A percentile compares a stretch with the other conserved stretches of the same genome.
These are phyloP conservation scores for Trichosphaerium sp. DNA, from an alignment of 78 protist genomes.

Conservation along the genomic window DNA sequence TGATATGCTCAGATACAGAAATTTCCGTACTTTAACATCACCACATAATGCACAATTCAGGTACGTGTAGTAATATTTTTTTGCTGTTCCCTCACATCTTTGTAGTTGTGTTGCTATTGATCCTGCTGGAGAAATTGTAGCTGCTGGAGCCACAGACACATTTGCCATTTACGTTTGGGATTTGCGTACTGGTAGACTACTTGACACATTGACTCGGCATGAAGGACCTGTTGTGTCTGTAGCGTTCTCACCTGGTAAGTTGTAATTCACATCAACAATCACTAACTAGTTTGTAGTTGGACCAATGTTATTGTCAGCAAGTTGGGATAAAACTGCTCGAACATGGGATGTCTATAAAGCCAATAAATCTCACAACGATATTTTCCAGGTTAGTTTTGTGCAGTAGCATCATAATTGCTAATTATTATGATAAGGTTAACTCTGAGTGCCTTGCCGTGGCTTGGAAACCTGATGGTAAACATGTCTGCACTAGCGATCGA, in stretches of 20 bases:
- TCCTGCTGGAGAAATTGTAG: conserved; percentile 77
- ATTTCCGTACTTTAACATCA: conserved; percentile 64
- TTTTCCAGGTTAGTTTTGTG: too few species aligned
- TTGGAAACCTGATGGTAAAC: conserved; percentile 67
- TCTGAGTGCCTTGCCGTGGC: conserved; percentile 41
- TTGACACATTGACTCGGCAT: conserved; percentile 82
- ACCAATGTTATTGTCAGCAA: conserved; percentile 38
- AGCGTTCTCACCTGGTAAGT: conserved; percentile 39
- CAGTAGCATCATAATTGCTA: too few species aligned
- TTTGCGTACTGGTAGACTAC: conserved; percentile 74
- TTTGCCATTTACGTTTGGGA: conserved; percentile 73
- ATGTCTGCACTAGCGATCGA: conserved; percentile 6
- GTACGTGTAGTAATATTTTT: too few species aligned
- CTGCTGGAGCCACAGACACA: conserved; percentile 66
- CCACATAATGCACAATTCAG: conserved; percentile 45
- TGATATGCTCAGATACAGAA: conserved; percentile 80
- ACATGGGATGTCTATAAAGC: conserved; percentile 76
- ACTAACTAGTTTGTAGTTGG: neutral
- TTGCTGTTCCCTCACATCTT: too few species aligned
- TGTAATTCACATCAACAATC: conserved; percentile 5
- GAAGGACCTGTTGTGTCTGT: conserved; percentile 39
- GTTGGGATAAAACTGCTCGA: conserved; percentile 75
- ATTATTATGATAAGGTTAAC: too few species aligned
- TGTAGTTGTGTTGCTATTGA: conserved; percentile 67
- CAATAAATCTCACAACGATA: conserved; percentile 6